These are phyloP conservation scores for Cordyceps pruinosa DNA, from an alignment of 2,329 filamentous ascomycete species.

Conservation along the genomic window DNA sequence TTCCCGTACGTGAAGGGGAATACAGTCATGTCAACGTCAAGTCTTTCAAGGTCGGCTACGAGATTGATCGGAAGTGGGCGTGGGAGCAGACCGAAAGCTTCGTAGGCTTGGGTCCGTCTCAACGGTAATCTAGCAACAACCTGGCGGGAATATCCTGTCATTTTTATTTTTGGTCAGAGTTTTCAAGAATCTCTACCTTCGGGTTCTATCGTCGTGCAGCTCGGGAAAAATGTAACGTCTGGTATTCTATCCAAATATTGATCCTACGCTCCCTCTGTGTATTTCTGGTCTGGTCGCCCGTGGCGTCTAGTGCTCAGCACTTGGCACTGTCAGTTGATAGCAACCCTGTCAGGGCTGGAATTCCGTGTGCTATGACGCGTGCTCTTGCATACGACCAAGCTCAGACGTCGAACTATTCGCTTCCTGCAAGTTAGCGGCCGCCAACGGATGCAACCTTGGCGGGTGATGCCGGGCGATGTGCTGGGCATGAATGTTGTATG, in stretches of 20 bases:
- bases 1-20: neutral
- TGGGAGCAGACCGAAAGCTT: conserved; percentile 1
- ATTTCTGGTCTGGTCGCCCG: too few species aligned
- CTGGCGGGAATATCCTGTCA: too few species aligned
- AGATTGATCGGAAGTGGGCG: neutral
- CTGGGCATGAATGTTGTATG: neutral
- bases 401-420: neutral
- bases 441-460: neutral
- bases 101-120: neutral
- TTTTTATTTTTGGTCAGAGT: too few species aligned
- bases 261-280: too few species aligned
- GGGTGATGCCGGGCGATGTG: neutral
- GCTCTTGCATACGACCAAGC: neutral
- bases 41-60: conserved; percentile 8
- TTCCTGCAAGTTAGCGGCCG: neutral
- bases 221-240: too few species aligned
- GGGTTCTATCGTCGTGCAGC: too few species aligned
- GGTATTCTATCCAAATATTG: too few species aligned
- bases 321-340: too few species aligned
- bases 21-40: neutral
- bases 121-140: too few species aligned
- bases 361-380: neutral
- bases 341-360: too few species aligned
- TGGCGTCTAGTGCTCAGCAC: too few species aligned
- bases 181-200: too few species aligned